These are phyloP conservation scores for Arthrobotrys sphaeroides DNA, from an alignment of 2,329 filamentous ascomycete species.

Conservation along the genomic window DNA sequence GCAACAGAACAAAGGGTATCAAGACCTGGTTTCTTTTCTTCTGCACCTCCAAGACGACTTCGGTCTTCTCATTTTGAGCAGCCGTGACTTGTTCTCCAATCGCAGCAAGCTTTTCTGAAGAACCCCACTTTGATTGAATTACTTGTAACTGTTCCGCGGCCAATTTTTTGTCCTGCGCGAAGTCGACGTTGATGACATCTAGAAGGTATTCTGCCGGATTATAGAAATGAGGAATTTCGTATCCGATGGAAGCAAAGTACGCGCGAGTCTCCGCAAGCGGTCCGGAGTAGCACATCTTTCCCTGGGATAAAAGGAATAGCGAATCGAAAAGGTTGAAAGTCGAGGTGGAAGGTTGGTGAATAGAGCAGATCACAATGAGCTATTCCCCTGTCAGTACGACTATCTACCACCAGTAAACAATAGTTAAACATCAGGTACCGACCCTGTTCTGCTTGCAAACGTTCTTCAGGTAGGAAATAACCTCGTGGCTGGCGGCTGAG, in stretches of 20 bases:
- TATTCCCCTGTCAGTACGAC: slow-evolving; percentile 58
- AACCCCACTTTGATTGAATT: slow-evolving; percentile 48
- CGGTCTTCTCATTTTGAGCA: slow-evolving; percentile 58
- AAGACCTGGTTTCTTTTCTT: slow-evolving; percentile 64
- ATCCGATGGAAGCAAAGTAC: slow-evolving; percentile 72
- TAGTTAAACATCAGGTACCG: slow-evolving; percentile 55
- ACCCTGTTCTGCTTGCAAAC: slow-evolving; percentile 75
- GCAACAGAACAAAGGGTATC: slow-evolving; percentile 72
- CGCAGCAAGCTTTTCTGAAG: slow-evolving; percentile 61
- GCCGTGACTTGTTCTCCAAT: slow-evolving; percentile 58
- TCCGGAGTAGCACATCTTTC: slow-evolving; percentile 78
- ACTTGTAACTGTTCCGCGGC: slow-evolving; percentile 63
- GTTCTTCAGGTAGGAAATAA: slow-evolving; percentile 75
- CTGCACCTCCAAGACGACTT: slow-evolving; percentile 49
- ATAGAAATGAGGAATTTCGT: slow-evolving; percentile 73
- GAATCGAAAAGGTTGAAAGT: slow-evolving; percentile 85
- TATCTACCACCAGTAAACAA: neutral
- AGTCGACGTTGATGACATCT: slow-evolving; percentile 81
- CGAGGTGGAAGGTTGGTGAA: slow-evolving; percentile 83
- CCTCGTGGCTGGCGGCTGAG: slow-evolving; percentile 78
- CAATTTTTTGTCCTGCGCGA: slow-evolving; percentile 60
- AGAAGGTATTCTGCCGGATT: slow-evolving; percentile 85
- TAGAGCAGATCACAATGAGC: slow-evolving; percentile 81
- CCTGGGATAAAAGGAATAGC: slow-evolving; percentile 75
- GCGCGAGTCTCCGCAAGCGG: slow-evolving; percentile 67